Evolutionary conservation across 1,284 basidiomycete genomes (phyloP).

Genomic region (Tilletia indica): DNA sequence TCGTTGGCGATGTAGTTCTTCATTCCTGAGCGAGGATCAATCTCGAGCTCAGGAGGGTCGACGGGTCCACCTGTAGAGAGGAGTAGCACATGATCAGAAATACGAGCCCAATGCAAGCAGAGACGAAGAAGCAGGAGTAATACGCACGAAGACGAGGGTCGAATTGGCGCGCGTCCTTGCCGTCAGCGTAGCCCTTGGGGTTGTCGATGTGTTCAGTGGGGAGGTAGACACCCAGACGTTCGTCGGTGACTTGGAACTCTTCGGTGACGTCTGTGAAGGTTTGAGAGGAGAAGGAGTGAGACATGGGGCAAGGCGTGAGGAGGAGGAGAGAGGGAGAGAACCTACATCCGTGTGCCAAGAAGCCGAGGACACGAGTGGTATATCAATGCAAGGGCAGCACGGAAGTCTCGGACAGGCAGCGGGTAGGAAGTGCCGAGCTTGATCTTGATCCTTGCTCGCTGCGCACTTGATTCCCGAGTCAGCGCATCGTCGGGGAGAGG

Average conservation of each 20-base stretch:
- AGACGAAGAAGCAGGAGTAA: neutral
- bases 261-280: conserved; percentile 58
- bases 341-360: conserved; percentile 38
- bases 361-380: conserved; percentile 51
- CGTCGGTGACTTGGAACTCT: conserved; percentile 86
- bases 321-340: neutral
- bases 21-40: conserved; percentile 85
- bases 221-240: conserved; percentile 81
- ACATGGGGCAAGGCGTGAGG: too few species aligned
- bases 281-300: neutral
- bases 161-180: conserved; percentile 72
- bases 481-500: too few species aligned
- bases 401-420: too few species aligned
- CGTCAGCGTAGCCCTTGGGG: conserved; percentile 64
- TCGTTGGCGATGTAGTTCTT: conserved; percentile 90
- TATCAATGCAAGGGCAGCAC: too few species aligned
- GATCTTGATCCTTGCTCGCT: too few species aligned
- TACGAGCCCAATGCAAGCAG: too few species aligned
- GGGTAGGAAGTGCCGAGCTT: too few species aligned
- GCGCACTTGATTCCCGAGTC: too few species aligned
- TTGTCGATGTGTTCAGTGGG: conserved; percentile 76
- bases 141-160: conserved; percentile 68
- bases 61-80: conserved; percentile 63
- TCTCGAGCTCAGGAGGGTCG: conserved; percentile 74
- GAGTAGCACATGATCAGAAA: too few species aligned